Base-by-base conservation (phyloP, 768 basidiomycete genomes). In the Lactifluus subvellereus region DNA sequence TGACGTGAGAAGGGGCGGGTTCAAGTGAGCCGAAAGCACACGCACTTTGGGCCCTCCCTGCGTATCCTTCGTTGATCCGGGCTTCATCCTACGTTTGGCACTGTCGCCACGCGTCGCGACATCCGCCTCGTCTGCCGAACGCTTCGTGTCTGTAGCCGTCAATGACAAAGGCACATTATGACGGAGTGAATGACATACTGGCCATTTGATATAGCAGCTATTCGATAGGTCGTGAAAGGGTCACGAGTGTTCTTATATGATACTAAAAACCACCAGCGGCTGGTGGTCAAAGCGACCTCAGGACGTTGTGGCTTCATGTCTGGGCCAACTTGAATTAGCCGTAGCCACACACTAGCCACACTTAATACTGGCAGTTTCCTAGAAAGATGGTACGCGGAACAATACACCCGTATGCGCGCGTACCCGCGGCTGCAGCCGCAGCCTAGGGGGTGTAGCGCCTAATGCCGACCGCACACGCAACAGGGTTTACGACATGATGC, bases 41-140 rank as follows among this genome's bases (percentile, higher is more conserved):
- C 58, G 48, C 48, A 60, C 62, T 64, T 64, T 64, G 32, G 48
- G 56, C 8, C 61, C 57, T 49, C 56, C n/a, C 52, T 59, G 54
- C 51, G 53, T 42, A 10, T 54, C 62, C 18, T 62, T 47, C 38
- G 18, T 54, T 49, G 60, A 30, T n/a, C 49, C 33, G 2, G 53
- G 8, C 18, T 40, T 62, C 27, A 56, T 43, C 27, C 37, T 61
- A 51, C 60, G 60, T 37, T 65, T 52, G 22, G 38, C 33, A 8
- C 32, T 42, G 10, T 35, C 54, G 11, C 18, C 54, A 22, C 59
- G 60, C 40, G 59, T 54, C 18, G 43, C 40, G 27, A 65, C 48
- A 30, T 18, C 54, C 18, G 64, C 64, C 27, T 65, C 60, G 30
- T 65, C 54, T 20, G 60, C 40, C 38, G 60, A 61, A 27, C 64